Percentiles rank a stretch among this genome's conserved stretches.
phyloP scores from a whole-genome alignment of 257 asterid species.

The Paraleonurus japonicus region DNA sequence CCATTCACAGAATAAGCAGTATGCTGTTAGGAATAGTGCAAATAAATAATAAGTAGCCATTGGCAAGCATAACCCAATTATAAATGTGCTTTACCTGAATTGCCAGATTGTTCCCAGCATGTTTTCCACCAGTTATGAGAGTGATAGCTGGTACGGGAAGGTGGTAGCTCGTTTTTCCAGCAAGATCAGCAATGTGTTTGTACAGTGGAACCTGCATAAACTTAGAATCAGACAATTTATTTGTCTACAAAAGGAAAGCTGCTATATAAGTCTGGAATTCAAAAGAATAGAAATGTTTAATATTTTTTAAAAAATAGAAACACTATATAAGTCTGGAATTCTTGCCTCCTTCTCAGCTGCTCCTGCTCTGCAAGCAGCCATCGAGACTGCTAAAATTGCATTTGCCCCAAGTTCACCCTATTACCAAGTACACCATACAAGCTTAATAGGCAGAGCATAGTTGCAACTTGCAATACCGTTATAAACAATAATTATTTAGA shows the following conservation, averaged over 20 bases:
- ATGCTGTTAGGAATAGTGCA: neutral
- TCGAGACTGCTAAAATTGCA: slow-evolving; percentile 94
- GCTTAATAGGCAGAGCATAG: slow-evolving; percentile 10
- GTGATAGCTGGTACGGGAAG: slow-evolving; percentile 95
- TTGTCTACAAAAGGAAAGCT: slow-evolving; percentile 2
- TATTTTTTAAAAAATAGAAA: no score
- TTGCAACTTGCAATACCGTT: slow-evolving; percentile 1
- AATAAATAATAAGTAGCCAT: slow-evolving; percentile 18
- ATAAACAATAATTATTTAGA: neutral
- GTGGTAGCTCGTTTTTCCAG: slow-evolving; percentile 64
- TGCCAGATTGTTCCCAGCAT: slow-evolving; percentile 82
- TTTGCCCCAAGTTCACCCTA: slow-evolving; percentile 97
- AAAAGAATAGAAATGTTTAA: no score
- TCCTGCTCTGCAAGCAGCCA: slow-evolving; percentile 99
- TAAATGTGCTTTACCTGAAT: slow-evolving; percentile 51
- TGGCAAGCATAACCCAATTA: neutral
- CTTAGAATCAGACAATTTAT: slow-evolving; percentile 7
- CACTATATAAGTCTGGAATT: slow-evolving; percentile 11
- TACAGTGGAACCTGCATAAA: slow-evolving; percentile 78
- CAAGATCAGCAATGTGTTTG: slow-evolving; percentile 94
- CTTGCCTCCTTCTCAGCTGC: slow-evolving; percentile 97
- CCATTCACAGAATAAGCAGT: neutral
- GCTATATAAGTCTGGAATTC: slow-evolving; percentile 18
- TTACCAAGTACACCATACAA: slow-evolving; percentile 24
- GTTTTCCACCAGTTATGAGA: slow-evolving; percentile 88